Percentiles rank a stretch among this genome's conserved stretches.
Evolutionary conservation across 805 yeast genomes (phyloP).

Genomic region (Cyberlindnera bimundalis): DNA sequence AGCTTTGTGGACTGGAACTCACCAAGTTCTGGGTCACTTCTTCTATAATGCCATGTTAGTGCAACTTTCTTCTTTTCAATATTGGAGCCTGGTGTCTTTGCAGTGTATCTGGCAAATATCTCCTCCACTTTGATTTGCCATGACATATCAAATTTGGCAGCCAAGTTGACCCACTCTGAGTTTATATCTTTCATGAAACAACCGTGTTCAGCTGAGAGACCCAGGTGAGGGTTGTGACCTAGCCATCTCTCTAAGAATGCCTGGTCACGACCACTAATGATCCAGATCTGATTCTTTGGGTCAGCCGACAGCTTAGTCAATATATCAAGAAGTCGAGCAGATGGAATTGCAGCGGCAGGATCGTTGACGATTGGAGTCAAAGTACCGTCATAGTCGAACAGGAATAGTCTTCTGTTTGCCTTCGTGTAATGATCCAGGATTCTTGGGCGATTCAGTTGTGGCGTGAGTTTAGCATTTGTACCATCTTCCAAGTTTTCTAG

Average conservation of each 20-base stretch:
- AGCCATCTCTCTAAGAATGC: constrained; percentile 84
- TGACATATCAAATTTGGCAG: constrained; percentile 81
- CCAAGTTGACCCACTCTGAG: constrained; percentile 76
- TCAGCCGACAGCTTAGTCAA: constrained; percentile 63
- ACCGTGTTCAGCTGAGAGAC: constrained; percentile 96
- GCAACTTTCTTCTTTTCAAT: constrained; percentile 91
- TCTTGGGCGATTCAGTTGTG: constrained; percentile 73
- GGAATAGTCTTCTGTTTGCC: constrained; percentile 68
- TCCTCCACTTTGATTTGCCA: constrained; percentile 87
- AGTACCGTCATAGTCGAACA: constrained; percentile 98
- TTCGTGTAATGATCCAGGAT: constrained; percentile 55
- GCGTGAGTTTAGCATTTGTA: constrained; percentile 56
- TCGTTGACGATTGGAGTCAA: constrained; percentile 93
- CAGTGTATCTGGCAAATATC: constrained; percentile 72
- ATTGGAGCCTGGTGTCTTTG: constrained; percentile 84
- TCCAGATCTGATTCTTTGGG: constrained; percentile 86
- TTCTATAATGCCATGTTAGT: constrained; percentile 95
- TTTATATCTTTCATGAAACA: constrained; percentile 84
- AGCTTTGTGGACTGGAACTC: constrained; percentile 77
- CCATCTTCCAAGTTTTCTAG: constrained; percentile 37
- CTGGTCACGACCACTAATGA: constrained; percentile 94
- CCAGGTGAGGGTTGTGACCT: constrained; percentile 61
- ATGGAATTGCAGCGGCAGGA: constrained; percentile 98
- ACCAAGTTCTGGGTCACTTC: constrained; percentile 93
- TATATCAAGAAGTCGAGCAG: constrained; percentile 60